These are phyloP conservation scores for Anastatica hierochuntica DNA, from an alignment of 345 rosid genomes.

Conservation along the genomic window DNA sequence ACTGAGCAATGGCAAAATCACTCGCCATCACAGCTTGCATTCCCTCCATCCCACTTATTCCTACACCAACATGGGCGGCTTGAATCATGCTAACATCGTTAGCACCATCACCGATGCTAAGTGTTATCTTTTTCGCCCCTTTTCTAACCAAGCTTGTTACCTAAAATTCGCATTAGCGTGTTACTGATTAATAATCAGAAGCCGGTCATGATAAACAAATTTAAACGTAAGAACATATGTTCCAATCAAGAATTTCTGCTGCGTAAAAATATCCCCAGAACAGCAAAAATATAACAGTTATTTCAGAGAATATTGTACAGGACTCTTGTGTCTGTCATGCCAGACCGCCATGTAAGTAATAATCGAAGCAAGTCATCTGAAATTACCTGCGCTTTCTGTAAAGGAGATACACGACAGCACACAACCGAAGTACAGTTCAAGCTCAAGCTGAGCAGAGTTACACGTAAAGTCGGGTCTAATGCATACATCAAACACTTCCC, in stretches of 20 bases:
- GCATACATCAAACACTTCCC: constrained; percentile 98
- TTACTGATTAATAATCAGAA: no score
- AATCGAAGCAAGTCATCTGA: not conserved
- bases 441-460: constrained; percentile 82
- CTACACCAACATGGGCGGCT: constrained; percentile 97
- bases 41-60: constrained; percentile 95
- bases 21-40: constrained; percentile 99
- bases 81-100: constrained; percentile 99
- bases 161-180: constrained; percentile 28
- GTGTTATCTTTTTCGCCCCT: constrained; percentile 89
- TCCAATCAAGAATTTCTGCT: not conserved
- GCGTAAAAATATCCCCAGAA: not conserved
- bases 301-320: not conserved
- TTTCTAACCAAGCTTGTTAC: constrained; percentile 90
- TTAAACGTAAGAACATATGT: not conserved
- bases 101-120: constrained; percentile 98
- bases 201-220: not conserved
- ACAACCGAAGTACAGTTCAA: constrained; percentile 90
- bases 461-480: constrained; percentile 69
- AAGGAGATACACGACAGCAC: constrained; percentile 97
- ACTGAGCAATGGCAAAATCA: constrained; percentile 98
- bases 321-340: not conserved
- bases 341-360: not conserved
- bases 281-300: not conserved
- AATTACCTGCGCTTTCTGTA: constrained; percentile 97